phyloP scores from a whole-genome alignment of 306 rosid genomes.

The Crotalaria pallida region DNA sequence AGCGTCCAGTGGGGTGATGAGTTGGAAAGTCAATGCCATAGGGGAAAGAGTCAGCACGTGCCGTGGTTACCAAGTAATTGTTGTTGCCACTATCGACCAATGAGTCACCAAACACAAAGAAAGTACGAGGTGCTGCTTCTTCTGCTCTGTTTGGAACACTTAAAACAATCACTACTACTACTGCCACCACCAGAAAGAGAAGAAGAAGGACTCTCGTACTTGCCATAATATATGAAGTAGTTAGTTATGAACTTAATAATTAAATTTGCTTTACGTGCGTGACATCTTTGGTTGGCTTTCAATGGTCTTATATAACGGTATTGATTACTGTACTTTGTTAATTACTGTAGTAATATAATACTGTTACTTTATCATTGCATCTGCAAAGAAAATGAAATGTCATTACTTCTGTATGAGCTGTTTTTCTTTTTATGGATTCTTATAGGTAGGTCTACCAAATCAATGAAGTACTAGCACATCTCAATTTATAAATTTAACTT shows the following conservation, averaged over 20 bases:
- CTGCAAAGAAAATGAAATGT: background rate
- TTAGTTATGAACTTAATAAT: background rate
- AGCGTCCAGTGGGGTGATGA: constrained; percentile 45
- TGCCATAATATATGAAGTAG: background rate
- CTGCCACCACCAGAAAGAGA: background rate
- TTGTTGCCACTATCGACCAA: constrained; percentile 46
- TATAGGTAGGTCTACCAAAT: too few species aligned
- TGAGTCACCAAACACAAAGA: constrained; percentile 45
- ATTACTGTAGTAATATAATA: too few species aligned
- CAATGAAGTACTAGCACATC: too few species aligned
- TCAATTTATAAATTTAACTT: too few species aligned
- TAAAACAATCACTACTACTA: background rate
- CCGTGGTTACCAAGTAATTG: constrained; percentile 36
- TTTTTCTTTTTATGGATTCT: background rate
- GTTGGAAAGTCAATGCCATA: constrained; percentile 45
- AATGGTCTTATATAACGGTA: background rate
- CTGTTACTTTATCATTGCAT: background rate
- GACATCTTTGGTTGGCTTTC: background rate
- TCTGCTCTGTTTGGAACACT: background rate
- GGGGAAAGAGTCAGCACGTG: constrained; percentile 42
- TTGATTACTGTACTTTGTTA: background rate
- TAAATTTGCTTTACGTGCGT: background rate
- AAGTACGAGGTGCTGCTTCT: constrained; percentile 35
- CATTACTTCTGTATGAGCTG: background rate
- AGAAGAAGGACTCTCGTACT: background rate